Evolutionary conservation across 768 basidiomycete genomes (phyloP).

Genomic region (Lactifluus subvellereus): DNA sequence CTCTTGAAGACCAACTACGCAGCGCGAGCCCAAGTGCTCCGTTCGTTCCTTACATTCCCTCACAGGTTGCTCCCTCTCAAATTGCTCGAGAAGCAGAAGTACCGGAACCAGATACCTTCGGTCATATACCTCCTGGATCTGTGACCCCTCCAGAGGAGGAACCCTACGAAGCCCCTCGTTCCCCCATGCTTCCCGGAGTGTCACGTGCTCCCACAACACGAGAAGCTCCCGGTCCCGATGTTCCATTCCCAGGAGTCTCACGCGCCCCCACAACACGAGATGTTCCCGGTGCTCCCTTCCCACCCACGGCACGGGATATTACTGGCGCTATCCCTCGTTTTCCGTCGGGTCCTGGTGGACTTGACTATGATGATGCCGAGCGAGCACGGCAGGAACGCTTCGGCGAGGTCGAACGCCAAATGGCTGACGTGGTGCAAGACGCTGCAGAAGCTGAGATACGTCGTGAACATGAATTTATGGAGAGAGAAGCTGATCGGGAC

Average conservation of each 20-base stretch:
- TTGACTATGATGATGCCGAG: slow-evolving; percentile 41
- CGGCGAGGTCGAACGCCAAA: slow-evolving; percentile 46
- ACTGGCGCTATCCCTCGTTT: slow-evolving; percentile 4
- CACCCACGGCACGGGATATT: neutral
- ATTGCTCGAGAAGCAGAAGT: slow-evolving; percentile 1
- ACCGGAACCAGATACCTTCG: slow-evolving; percentile 9
- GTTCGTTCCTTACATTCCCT: neutral
- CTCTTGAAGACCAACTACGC: slow-evolving; percentile 7
- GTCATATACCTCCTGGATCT: slow-evolving; percentile 6
- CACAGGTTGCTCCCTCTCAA: neutral
- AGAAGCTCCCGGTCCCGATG: neutral
- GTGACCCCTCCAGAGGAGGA: neutral
- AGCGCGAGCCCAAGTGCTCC: neutral
- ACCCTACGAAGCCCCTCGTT: neutral
- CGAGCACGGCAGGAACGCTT: slow-evolving; percentile 48
- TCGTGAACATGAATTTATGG: slow-evolving; percentile 59
- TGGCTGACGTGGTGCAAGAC: slow-evolving; percentile 43
- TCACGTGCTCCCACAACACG: neutral
- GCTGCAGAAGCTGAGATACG: slow-evolving; percentile 56
- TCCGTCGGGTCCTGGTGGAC: slow-evolving; percentile 29
- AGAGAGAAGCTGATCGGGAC: slow-evolving; percentile 60
- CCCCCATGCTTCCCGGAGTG: neutral
- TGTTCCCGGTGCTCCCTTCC: neutral
- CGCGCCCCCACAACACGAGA: neutral
- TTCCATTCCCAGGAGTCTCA: neutral